Evolutionary conservation across 306 rosid genomes (phyloP), one percentile per base, ranked within the genome.

Genomic region (Sophora flavescens): DNA sequence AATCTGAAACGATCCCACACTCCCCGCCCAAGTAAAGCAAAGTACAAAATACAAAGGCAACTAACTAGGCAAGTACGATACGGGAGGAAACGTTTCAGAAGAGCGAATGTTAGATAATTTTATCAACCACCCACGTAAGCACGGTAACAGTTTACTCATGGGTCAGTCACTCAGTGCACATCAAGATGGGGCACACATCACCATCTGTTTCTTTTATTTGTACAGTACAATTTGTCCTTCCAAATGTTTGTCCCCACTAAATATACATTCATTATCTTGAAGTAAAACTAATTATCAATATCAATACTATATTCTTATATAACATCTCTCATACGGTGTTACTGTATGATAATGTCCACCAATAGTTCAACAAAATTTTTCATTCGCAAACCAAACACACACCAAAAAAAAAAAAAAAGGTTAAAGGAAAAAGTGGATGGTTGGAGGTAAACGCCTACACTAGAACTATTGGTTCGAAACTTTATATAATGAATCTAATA

Each of bases 41-140:
- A 65, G 80, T 53, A 79, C 67, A 76, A 52, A 82, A 13, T 41
- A 44, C 60, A 63, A 76, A 76, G 71, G 81, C 8, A 63, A 50
- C 35, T 32, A 32, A 3, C n/a, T 22, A 22, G 22, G 80, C 63
- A 6, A 70, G 64, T 70, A 44, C 13, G 8, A 45, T 32, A 22
- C 56, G 26, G 45, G 38, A 39, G 26, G 30, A 32, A 69, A 61
- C 42, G 17, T 68, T 51, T 2, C 22, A 30, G 41, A 6, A 50
- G 53, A 42, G 58, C 1, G 0, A 30, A 3, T 39, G 67, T 36
- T 61, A 16, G 45, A 63, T 16, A 53, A 54, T 57, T 35, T 63
- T 3, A 76, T 35, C 44, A 44, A 0, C 62, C 47, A n/a, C 39
- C 67, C 80, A 83, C 74, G 80, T 83, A 77, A 52, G n/a, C 52